phyloP scores from a whole-genome alignment of 108 stramenopile species.

The Discostella stelligeroides region DNA sequence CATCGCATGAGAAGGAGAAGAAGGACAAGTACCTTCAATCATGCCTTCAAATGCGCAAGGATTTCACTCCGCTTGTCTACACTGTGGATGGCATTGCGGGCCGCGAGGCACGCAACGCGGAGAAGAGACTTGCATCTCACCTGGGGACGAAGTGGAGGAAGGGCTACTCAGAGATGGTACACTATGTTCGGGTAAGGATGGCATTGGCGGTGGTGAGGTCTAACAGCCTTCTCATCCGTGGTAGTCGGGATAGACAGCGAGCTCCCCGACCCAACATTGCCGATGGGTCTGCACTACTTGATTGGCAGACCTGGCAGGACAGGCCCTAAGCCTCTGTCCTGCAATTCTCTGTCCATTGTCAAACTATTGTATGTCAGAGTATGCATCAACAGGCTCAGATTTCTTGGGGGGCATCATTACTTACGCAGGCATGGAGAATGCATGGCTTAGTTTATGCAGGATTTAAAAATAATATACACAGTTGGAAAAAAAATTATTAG shows the following conservation, averaged over 20 bases:
- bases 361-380: no score
- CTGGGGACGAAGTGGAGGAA: slow-evolving; percentile 27
- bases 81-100: slow-evolving; percentile 43
- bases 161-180: slow-evolving; percentile 23
- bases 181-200: slow-evolving; percentile 27
- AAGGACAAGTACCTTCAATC: slow-evolving; percentile 35
- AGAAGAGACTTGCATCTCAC: slow-evolving; percentile 10
- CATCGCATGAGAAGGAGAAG: slow-evolving; percentile 24
- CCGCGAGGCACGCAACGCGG: slow-evolving; percentile 21
- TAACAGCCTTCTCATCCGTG: slow-evolving; percentile 27
- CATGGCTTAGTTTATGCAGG: no score
- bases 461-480: no score
- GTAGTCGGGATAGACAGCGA: slow-evolving; percentile 7
- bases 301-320: no score
- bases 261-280: neutral
- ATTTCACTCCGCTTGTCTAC: slow-evolving; percentile 45
- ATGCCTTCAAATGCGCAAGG: slow-evolving; percentile 23
- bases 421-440: no score
- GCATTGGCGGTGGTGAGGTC: slow-evolving; percentile 27
- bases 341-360: no score
- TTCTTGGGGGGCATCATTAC: no score
- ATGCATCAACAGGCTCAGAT: no score
- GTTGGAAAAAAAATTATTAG: no score
- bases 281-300: neutral
- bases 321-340: no score